A percentile compares a stretch with the other conserved stretches of the same genome.
Conservation (phyloP, 345 rosid species). For the Moricandia arvensis region DNA sequence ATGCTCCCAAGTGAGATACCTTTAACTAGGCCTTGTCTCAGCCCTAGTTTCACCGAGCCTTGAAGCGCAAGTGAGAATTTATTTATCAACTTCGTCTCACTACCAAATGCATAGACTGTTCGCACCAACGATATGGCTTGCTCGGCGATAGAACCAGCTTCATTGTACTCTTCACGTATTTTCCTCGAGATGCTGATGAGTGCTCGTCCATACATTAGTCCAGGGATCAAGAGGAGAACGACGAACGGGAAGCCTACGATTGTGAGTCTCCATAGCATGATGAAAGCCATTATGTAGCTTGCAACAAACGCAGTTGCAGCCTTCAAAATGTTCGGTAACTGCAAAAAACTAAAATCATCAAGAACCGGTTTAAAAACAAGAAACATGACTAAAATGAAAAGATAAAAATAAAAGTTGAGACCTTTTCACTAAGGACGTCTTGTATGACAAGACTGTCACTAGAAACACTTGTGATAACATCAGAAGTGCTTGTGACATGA, state of each 20-base stretch:
- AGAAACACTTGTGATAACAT: conserved; percentile 80
- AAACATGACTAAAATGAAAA: neutral
- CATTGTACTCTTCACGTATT: conserved; percentile 81
- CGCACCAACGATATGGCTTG: conserved; percentile 75
- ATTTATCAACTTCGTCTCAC: conserved; percentile 75
- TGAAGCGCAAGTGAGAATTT: conserved; percentile 80
- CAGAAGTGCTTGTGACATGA: conserved; percentile 77
- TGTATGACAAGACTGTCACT: conserved; percentile 88
- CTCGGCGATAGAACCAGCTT: conserved; percentile 82
- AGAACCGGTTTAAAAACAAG: conserved; percentile 41
- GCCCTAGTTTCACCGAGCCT: conserved; percentile 75
- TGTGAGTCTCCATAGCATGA: conserved; percentile 80
- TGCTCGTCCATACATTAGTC: conserved; percentile 79
- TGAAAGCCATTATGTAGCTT: conserved; percentile 80
- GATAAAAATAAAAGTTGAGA: conserved; percentile 29
- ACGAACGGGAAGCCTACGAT: conserved; percentile 77
- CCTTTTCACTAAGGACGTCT: conserved; percentile 96
- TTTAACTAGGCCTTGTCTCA: conserved; percentile 89
- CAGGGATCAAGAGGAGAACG: conserved; percentile 82
- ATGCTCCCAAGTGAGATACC: conserved; percentile 85
- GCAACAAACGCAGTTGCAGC: conserved; percentile 72
- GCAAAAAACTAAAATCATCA: conserved; percentile 40
- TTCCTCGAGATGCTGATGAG: conserved; percentile 77
- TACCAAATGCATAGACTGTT: conserved; percentile 74
- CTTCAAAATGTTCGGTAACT: conserved; percentile 82